These are phyloP conservation scores for Brassica hybrid DNA, from an alignment of 441 rosid genomes.

Conservation along the genomic window DNA sequence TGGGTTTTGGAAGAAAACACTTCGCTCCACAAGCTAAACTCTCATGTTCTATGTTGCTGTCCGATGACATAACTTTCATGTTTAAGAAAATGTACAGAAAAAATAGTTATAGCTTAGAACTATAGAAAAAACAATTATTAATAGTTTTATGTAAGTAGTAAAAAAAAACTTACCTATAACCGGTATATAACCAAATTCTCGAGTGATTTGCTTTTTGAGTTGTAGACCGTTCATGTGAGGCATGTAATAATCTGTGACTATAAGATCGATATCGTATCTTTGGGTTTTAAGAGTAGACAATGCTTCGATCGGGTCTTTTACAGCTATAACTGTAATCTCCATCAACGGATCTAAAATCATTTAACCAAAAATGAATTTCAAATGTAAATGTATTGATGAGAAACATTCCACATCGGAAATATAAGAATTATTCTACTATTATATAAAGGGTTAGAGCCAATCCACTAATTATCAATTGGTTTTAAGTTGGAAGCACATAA, in stretches of 20 bases:
- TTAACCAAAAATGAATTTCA: neutral
- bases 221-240: constrained; percentile 71
- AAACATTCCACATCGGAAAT: too few relatives aligned
- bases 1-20: constrained; percentile 66
- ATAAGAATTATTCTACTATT: too few relatives aligned
- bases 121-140: constrained; percentile 46
- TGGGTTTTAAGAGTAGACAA: constrained; percentile 50
- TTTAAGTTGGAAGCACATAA: too few relatives aligned
- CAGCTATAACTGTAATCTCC: constrained; percentile 40
- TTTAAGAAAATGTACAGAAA: neutral
- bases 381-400: neutral
- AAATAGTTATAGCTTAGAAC: neutral
- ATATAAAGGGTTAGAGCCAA: too few relatives aligned
- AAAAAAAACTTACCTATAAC: constrained; percentile 28
- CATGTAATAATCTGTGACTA: constrained; percentile 73
- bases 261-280: constrained; percentile 50
- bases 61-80: constrained; percentile 71
- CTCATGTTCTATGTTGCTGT: constrained; percentile 48
- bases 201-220: constrained; percentile 55
- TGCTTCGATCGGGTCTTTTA: constrained; percentile 53
- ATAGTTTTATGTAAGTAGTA: neutral
- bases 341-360: constrained; percentile 31
- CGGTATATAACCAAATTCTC: constrained; percentile 61
- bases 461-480: too few relatives aligned
- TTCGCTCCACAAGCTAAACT: constrained; percentile 64